Conservation (phyloP, 2,329 filamentous ascomycete genomes). For the Cercospora sesami region DNA sequence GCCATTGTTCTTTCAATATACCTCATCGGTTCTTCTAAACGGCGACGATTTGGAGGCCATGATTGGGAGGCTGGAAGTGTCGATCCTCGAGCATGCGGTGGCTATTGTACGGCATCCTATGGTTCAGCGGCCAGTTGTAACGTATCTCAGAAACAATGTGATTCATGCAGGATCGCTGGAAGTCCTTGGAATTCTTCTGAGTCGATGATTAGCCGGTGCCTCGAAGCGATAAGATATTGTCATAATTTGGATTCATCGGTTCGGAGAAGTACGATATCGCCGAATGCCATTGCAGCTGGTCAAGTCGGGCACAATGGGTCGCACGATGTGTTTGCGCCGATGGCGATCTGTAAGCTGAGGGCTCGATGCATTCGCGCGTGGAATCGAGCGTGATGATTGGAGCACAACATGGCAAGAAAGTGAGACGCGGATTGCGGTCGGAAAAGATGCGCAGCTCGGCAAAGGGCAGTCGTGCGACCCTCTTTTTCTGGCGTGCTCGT, state of each 20-base stretch:
- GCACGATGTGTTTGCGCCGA: neutral
- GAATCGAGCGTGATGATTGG: neutral
- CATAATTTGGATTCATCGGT: neutral
- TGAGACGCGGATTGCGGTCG: neutral
- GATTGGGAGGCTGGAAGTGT: neutral
- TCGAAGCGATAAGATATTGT: neutral
- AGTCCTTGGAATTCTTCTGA: neutral
- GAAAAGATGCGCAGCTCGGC: neutral
- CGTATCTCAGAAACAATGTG: neutral
- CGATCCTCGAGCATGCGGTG: neutral
- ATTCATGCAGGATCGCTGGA: neutral
- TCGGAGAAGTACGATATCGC: neutral
- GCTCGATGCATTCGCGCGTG: neutral
- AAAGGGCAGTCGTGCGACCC: conserved; percentile 1
- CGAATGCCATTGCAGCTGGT: neutral
- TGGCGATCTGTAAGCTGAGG: neutral
- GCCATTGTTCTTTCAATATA: neutral
- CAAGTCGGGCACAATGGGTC: neutral
- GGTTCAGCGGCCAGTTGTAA: neutral
- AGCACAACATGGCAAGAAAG: neutral
- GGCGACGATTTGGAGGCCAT: neutral
- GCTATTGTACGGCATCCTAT: neutral
- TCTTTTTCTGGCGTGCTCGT: conserved; percentile 11
- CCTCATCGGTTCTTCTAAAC: neutral
- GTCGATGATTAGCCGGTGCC: neutral